phyloP scores from a whole-genome alignment of 257 asterid species.

The Capsicum chinense region DNA sequence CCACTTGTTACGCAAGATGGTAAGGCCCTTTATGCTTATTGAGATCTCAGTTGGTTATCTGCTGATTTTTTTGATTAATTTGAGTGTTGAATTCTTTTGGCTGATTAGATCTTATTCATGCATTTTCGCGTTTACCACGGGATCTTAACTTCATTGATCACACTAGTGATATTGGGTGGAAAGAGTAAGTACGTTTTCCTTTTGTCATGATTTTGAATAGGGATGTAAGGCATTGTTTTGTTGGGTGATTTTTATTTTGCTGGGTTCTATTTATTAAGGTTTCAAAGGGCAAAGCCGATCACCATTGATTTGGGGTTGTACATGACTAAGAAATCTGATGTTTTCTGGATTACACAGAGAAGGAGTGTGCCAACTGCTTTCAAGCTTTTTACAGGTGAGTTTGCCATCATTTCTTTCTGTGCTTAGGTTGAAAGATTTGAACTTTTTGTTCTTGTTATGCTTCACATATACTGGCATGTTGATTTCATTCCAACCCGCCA shows the following conservation, averaged over 20 bases:
- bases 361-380: conserved; percentile 45
- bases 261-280: conserved; percentile 46
- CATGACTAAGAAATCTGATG: conserved; percentile 76
- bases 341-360: conserved; percentile 89
- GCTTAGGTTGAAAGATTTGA: neutral
- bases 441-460: neutral
- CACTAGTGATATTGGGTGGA: conserved; percentile 78
- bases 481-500: neutral
- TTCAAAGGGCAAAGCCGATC: conserved; percentile 87
- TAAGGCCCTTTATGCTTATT: neutral
- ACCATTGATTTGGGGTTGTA: conserved; percentile 92
- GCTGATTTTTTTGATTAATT: neutral
- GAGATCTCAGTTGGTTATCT: conserved; percentile 25
- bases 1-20: conserved; percentile 30
- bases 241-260: neutral
- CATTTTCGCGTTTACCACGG: conserved; percentile 79
- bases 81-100: neutral
- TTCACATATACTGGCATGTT: neutral
- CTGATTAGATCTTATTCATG: conserved; percentile 79
- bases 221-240: conserved; percentile 5
- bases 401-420: conserved; percentile 10
- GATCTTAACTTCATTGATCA: conserved; percentile 68
- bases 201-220: neutral
- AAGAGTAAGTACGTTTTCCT: conserved; percentile 66
- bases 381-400: conserved; percentile 84